A percentile compares a stretch with the other conserved stretches of the same genome.
These are phyloP conservation scores for Phaeodactylum tricornutum DNA, from an alignment of 108 stramenopile species.

Conservation along the genomic window DNA sequence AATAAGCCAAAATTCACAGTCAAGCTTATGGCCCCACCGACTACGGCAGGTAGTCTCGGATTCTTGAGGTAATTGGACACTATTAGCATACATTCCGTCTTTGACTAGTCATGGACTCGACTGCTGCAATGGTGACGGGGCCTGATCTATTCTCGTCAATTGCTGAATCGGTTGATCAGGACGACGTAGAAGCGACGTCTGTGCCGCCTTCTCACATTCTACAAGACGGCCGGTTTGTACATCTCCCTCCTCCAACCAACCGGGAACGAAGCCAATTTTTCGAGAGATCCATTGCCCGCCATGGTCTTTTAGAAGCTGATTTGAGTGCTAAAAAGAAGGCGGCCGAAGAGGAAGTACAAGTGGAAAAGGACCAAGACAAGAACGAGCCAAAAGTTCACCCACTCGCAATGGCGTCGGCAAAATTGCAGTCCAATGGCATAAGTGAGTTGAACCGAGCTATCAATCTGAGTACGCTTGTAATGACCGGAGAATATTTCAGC, in stretches of 20 bases:
- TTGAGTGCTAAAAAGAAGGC: background rate
- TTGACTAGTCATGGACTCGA: too few relatives aligned
- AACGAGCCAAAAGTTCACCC: conserved; percentile 49
- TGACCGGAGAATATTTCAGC: conserved; percentile 61
- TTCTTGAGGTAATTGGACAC: too few relatives aligned
- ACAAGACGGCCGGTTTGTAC: conserved; percentile 59
- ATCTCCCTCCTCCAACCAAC: conserved; percentile 46
- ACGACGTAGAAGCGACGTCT: too few relatives aligned
- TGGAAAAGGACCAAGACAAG: conserved; percentile 14
- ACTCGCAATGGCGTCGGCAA: conserved; percentile 62
- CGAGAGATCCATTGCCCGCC: conserved; percentile 58
- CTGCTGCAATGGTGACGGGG: too few relatives aligned
- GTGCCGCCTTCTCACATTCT: conserved; percentile 82
- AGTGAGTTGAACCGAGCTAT: conserved; percentile 74
- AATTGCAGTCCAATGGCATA: conserved; percentile 53
- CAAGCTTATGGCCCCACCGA: too few relatives aligned
- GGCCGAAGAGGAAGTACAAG: conserved; percentile 9
- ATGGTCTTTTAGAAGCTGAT: conserved; percentile 40
- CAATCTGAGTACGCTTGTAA: conserved; percentile 56
- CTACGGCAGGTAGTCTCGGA: too few relatives aligned
- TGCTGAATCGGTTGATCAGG: too few relatives aligned
- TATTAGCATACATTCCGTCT: too few relatives aligned
- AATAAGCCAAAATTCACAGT: too few relatives aligned
- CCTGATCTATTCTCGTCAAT: too few relatives aligned
- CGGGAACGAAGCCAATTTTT: conserved; percentile 46